Evolutionary conservation across 306 rosid species (phyloP).

Genomic region (Urtica urens): DNA sequence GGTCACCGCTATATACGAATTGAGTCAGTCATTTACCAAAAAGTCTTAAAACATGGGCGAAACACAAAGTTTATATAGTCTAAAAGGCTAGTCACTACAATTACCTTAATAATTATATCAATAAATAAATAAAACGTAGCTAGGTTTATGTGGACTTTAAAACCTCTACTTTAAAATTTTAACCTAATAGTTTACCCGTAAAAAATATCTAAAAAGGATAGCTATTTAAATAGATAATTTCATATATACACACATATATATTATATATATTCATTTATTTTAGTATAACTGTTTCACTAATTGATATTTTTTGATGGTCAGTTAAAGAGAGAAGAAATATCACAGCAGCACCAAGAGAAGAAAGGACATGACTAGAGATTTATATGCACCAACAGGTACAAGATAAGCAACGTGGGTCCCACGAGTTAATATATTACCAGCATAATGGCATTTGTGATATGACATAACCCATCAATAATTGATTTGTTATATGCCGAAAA

Average conservation of each 20-base stretch:
- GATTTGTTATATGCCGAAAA: no score
- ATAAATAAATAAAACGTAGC: no score
- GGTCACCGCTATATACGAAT: no score
- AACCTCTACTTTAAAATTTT: no score
- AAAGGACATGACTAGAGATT: conserved; percentile 16
- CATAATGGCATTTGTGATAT: conserved; percentile 22
- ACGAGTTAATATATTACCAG: background rate
- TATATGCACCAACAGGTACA: conserved; percentile 20
- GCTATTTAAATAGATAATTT: background rate
- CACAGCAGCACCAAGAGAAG: conserved; percentile 3
- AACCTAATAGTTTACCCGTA: no score
- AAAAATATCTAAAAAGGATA: background rate
- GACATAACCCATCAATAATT: conserved; percentile 41
- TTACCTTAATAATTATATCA: no score
- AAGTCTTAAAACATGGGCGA: no score
- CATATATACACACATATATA: background rate
- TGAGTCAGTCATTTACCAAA: no score
- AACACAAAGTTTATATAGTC: no score
- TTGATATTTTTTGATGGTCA: background rate
- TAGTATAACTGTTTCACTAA: background rate
- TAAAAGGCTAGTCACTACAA: no score
- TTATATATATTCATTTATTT: background rate
- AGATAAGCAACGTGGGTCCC: conserved; percentile 36
- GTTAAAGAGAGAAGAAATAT: no score
- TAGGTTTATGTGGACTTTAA: no score